Evolutionary conservation across 2,329 filamentous ascomycete genomes (phyloP).

Genomic region (Fusarium nurragi): DNA sequence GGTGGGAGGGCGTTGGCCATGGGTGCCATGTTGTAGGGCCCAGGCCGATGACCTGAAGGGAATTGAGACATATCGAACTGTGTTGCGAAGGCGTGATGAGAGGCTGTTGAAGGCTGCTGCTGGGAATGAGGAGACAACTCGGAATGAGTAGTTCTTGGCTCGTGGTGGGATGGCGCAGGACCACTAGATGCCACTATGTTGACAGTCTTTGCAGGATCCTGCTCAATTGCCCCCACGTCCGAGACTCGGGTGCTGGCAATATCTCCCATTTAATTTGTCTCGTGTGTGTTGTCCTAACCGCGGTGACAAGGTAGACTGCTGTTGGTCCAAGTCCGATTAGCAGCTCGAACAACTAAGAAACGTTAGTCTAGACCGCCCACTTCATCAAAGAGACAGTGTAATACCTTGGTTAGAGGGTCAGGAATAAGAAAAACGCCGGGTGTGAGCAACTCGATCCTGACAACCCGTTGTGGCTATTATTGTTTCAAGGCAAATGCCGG

Average conservation of each 20-base stretch:
- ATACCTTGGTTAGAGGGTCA: conserved; percentile 10
- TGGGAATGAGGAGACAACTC: conserved; percentile 34
- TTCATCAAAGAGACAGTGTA: background rate
- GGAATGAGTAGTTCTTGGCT: conserved; percentile 32
- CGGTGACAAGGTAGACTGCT: background rate
- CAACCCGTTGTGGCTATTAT: background rate
- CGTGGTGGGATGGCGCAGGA: conserved; percentile 11
- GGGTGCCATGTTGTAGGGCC: conserved; percentile 58
- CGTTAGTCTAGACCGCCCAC: background rate
- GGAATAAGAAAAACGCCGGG: background rate
- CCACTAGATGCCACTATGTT: conserved; percentile 6
- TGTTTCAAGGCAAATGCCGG: conserved; percentile 1
- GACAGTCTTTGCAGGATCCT: conserved; percentile 13
- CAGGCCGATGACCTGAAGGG: conserved; percentile 36
- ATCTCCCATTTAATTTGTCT: conserved; percentile 39
- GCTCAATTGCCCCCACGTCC: conserved; percentile 20
- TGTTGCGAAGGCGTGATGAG: conserved; percentile 53
- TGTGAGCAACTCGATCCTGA: background rate
- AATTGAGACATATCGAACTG: conserved; percentile 55
- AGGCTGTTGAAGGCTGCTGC: conserved; percentile 43
- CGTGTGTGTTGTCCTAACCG: conserved; percentile 1
- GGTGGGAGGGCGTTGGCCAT: conserved; percentile 58
- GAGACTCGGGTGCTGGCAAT: conserved; percentile 27
- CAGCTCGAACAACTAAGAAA: background rate
- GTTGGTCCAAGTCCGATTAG: conserved; percentile 9